A percentile compares a stretch with the other conserved stretches of the same genome.
Evolutionary conservation across 441 rosid genomes (phyloP).

Genomic region (Oxalis stricta): DNA sequence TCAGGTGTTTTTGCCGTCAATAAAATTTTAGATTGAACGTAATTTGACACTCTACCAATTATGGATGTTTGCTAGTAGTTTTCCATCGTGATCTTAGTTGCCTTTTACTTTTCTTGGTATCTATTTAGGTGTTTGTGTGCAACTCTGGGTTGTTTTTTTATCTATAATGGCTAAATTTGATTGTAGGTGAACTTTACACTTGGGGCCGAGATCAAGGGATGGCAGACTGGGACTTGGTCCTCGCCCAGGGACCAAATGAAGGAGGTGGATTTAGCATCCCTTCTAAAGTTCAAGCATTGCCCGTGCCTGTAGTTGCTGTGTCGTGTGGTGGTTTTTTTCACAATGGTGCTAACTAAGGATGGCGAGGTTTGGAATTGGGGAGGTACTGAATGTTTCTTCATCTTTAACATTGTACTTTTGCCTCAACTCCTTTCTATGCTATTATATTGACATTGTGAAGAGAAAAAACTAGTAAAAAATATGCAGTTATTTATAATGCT

Average conservation of each 20-base stretch:
- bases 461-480: no score
- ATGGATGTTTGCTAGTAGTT: no score
- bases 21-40: no score
- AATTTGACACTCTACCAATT: no score
- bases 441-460: not conserved
- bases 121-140: not conserved
- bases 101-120: slow-evolving; percentile 1
- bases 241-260: slow-evolving; percentile 78
- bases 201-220: slow-evolving; percentile 97
- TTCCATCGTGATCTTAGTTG: no score
- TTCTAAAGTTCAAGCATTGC: slow-evolving; percentile 51
- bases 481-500: no score
- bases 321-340: slow-evolving; percentile 92
- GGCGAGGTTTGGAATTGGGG: slow-evolving; percentile 96
- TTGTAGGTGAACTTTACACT: slow-evolving; percentile 61
- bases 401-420: not conserved
- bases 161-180: no score
- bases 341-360: slow-evolving; percentile 55
- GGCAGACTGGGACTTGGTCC: slow-evolving; percentile 94
- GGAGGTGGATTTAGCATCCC: slow-evolving; percentile 90
- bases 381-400: slow-evolving; percentile 25
- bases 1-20: no score
- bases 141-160: not conserved
- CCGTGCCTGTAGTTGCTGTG: slow-evolving; percentile 56
- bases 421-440: not conserved